Evolutionary conservation across 164 flowering plant genomes (phyloP).

Genomic region (Litsea cubeba): DNA sequence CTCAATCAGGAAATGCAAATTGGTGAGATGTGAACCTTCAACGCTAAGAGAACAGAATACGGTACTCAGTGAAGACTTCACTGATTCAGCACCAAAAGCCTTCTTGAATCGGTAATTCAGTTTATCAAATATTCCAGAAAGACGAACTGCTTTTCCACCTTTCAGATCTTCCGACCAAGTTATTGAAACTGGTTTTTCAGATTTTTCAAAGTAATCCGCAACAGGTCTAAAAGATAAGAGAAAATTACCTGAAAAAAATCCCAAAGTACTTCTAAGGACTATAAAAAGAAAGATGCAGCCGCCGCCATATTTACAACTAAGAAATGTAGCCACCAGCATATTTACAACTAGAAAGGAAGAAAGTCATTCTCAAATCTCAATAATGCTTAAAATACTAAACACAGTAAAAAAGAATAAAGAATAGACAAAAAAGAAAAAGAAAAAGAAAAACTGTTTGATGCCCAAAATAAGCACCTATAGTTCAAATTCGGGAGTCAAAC

Average conservation of each 20-base stretch:
- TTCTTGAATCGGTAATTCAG: constrained; percentile 60
- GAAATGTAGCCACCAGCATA: too few relatives aligned
- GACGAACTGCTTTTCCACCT: constrained; percentile 83
- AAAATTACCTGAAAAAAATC: constrained; percentile 70
- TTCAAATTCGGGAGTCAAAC: not conserved
- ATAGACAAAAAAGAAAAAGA: not conserved
- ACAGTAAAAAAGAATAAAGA: too few relatives aligned
- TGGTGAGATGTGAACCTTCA: constrained; percentile 26
- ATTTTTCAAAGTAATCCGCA: constrained; percentile 25
- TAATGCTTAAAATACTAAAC: too few relatives aligned
- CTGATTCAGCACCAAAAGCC: constrained; percentile 53
- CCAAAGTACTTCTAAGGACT: not conserved
- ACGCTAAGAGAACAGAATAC: constrained; percentile 47
- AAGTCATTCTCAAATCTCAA: too few relatives aligned
- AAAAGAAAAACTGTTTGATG: not conserved
- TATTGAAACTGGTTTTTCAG: constrained; percentile 30
- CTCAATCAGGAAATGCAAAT: constrained; percentile 76
- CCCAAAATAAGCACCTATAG: not conserved
- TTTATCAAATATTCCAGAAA: constrained; percentile 80
- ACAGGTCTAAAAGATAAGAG: constrained; percentile 77
- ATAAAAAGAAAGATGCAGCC: not conserved
- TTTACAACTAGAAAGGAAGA: too few relatives aligned
- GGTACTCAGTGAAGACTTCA: constrained; percentile 58
- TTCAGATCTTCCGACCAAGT: constrained; percentile 85
- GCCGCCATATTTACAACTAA: too few relatives aligned